Base-by-base conservation (phyloP, 768 basidiomycete species). In the Suillus americanus region DNA sequence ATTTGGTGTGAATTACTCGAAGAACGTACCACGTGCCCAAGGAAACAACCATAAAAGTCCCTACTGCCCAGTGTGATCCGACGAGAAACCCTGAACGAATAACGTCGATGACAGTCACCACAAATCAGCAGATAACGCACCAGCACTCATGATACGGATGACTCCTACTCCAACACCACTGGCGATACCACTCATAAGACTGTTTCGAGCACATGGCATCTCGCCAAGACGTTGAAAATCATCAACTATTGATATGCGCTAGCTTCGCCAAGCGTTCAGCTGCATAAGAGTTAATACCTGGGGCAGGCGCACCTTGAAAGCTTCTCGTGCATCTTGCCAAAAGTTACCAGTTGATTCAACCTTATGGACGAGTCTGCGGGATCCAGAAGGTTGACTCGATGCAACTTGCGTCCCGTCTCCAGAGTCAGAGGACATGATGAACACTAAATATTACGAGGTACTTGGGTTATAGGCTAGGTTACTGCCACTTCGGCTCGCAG, bases 51-150 rank as follows among this genome's bases (percentile, higher is more conserved):
- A 85, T 77, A 70, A 91, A 94, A 2, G 91, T 88, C 7, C 86
- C 90, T 23, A 92, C 81, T 16, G 89, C 91, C 92, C 92, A 94
- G 72, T 92, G 86, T 3, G 85, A 88, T 43, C 90, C 91, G 45
- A 85, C 80, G 64, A 90, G 80, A 1, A 86, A 82, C 38, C 81
- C 92, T 90, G 64, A 33, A 64, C 10, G 28, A 67, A 60, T 46
- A 5, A 33, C 46, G 46, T 72, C 50, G 46, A 55, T 43, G 55
- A 57, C 38, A 59, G 28, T 25, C 50, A 50, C 12, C 18, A 45
- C 60, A 18, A 28, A 35, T 12, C n/a, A 61, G 63, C 6, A 60
- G 14, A 45, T 46, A 23, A 80, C 88, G 63, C 73, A 92, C 92
- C 79, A 13, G 85, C 77, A 70, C 83, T 83, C 69, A 92, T 75